Conservation (phyloP, 2,329 filamentous ascomycete species). For the Claviceps capensis region DNA sequence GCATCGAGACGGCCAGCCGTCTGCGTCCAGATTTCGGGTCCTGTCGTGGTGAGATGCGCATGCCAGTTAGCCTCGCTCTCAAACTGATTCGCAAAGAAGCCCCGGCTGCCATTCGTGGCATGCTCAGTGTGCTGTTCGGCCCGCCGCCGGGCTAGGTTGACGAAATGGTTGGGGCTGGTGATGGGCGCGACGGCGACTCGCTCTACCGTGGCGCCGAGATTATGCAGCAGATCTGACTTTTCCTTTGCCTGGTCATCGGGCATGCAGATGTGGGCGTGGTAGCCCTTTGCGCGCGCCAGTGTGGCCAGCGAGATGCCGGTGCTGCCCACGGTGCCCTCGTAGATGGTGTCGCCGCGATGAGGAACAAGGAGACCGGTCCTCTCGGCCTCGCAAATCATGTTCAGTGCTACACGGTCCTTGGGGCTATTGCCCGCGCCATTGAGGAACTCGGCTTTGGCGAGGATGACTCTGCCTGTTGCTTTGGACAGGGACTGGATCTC, state of each 20-base stretch:
- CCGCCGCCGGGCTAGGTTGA: constrained; percentile 72
- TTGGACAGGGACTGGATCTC: constrained; percentile 74
- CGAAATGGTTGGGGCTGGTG: constrained; percentile 84
- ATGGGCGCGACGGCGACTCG: constrained; percentile 84
- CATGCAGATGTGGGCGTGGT: constrained; percentile 94
- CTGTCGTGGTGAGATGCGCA: constrained; percentile 71
- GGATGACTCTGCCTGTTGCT: constrained; percentile 75
- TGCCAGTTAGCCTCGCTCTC: constrained; percentile 81
- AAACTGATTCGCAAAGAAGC: constrained; percentile 95
- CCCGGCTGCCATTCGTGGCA: constrained; percentile 47
- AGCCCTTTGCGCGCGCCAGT: constrained; percentile 75
- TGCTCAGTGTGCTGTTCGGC: constrained; percentile 59
- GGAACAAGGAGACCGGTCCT: constrained; percentile 61
- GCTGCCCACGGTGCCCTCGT: constrained; percentile 92
- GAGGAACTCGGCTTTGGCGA: constrained; percentile 91
- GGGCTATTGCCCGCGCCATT: constrained; percentile 90
- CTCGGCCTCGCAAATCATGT: constrained; percentile 78
- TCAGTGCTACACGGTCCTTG: constrained; percentile 87
- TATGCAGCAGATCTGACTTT: constrained; percentile 77
- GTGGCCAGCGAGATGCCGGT: constrained; percentile 92
- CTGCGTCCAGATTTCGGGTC: constrained; percentile 78
- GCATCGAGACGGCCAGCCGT: constrained; percentile 63
- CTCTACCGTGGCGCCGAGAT: constrained; percentile 86
- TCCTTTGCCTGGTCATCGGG: constrained; percentile 80
- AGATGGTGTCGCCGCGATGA: constrained; percentile 80